Base-by-base conservation (phyloP, 2,329 filamentous ascomycete species). In the Cytospora piceicola region DNA sequence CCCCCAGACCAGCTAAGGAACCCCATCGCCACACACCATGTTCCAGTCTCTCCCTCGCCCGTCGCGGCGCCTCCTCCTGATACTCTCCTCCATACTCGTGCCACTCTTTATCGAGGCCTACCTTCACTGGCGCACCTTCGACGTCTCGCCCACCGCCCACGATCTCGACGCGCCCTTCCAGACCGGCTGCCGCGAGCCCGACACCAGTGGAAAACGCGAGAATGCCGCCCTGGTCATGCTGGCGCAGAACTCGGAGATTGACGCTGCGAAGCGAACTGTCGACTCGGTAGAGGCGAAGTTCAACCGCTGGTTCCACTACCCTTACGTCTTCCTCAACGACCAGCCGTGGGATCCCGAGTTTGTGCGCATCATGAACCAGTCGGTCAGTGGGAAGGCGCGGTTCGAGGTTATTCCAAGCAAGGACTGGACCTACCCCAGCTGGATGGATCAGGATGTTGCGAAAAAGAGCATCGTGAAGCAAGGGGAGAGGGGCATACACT, bases 271-370 rank as follows among this genome's bases (percentile, higher is more conserved):
- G 61, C 73, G 74, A 61, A 78, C 79, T 3, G 71, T 82, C n/a
- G 68, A 71, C 20, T 78, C 75, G 34, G 74, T 82, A 58, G 79
- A 82, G 71, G 69, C 70, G 27, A 77, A 79, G 64, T 82, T 81
- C 73, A 82, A 82, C 73, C 74, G 75, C 62, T 80, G 78, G 76
- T 82, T 78, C 72, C 75, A 80, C 65, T 82, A 82, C 69, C 80
- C 80, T 4, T 76, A 79, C 66, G 70, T 82, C 36, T 82, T 82
- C 68, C 74, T 82, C 63, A 82, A 82, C 71, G 77, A 82, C 72
- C 73, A 81, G 67, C 72, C 74, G 9, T 82, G 77, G 75, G 74
- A 77, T 57, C 66, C 74, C 15, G 73, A 72, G 57, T 82, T 82
- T 66, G 72, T 80, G 53, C 67, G 71, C 17, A 72, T 73, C 46